Evolutionary conservation across 2,329 filamentous ascomycete species (phyloP).

Genomic region (Metarhizium humberi): DNA sequence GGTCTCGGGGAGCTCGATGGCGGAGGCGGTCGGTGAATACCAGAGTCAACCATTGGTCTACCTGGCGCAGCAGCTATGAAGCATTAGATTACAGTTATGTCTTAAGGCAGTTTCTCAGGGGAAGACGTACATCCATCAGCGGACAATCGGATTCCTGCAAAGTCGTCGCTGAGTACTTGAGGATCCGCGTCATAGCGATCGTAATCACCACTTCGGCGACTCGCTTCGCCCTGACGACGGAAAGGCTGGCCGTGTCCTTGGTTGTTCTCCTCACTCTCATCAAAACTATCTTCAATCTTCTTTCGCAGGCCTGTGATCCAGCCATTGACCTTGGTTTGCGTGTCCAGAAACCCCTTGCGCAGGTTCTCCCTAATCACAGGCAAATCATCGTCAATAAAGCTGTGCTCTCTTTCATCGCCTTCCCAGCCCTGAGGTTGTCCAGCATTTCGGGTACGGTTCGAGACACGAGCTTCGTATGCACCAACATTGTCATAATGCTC

Average conservation of each 20-base stretch:
- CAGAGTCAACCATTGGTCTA: slow-evolving; percentile 52
- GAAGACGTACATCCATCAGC: slow-evolving; percentile 50
- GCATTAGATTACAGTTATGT: neutral
- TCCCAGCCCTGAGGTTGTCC: slow-evolving; percentile 27
- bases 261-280: slow-evolving; percentile 50
- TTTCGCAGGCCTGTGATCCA: slow-evolving; percentile 93
- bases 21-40: slow-evolving; percentile 65
- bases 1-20: slow-evolving; percentile 42
- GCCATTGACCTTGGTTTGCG: slow-evolving; percentile 82
- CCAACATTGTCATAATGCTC: slow-evolving; percentile 71
- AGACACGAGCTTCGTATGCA: slow-evolving; percentile 47
- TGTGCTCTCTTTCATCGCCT: slow-evolving; percentile 65
- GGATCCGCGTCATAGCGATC: slow-evolving; percentile 93
- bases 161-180: slow-evolving; percentile 81
- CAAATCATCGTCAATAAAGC: slow-evolving; percentile 92
- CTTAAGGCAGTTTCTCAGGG: neutral
- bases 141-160: slow-evolving; percentile 59
- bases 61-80: slow-evolving; percentile 16
- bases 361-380: slow-evolving; percentile 89
- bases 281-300: slow-evolving; percentile 81
- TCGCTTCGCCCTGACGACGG: slow-evolving; percentile 50
- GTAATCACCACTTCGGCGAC: slow-evolving; percentile 73
- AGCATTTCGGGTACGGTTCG: slow-evolving; percentile 31
- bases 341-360: slow-evolving; percentile 89
- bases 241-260: slow-evolving; percentile 20